phyloP scores from a whole-genome alignment of 768 basidiomycete species.

The Tephrocybe sp. region DNA sequence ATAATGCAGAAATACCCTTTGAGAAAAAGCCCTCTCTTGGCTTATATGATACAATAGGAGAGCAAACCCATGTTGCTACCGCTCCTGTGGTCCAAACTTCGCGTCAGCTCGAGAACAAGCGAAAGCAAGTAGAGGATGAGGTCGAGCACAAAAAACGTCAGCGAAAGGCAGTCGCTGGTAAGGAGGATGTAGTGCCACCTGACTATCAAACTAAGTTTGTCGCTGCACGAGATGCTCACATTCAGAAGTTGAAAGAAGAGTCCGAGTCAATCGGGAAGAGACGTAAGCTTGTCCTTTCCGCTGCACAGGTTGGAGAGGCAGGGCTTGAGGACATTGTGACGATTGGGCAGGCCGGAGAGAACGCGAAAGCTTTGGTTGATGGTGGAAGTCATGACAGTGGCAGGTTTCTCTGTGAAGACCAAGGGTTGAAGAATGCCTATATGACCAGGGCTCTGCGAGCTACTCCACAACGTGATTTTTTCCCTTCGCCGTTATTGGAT shows the following conservation, averaged over 20 bases:
- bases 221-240: slow-evolving; percentile 95
- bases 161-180: slow-evolving; percentile 57
- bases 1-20: slow-evolving; percentile 97
- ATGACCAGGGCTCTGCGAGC: slow-evolving; percentile 95
- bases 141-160: slow-evolving; percentile 90
- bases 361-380: slow-evolving; percentile 79
- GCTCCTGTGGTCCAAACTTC: slow-evolving; percentile 91
- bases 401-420: slow-evolving; percentile 89
- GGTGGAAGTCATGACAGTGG: slow-evolving; percentile 83
- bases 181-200: slow-evolving; percentile 53
- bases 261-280: slow-evolving; percentile 92
- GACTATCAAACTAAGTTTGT: slow-evolving; percentile 90
- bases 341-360: slow-evolving; percentile 91
- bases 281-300: slow-evolving; percentile 78
- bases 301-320: slow-evolving; percentile 89
- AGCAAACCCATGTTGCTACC: slow-evolving; percentile 80
- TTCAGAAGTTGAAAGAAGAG: slow-evolving; percentile 96
- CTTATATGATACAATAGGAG: slow-evolving; percentile 96
- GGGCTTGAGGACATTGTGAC: slow-evolving; percentile 99
- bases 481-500: not conserved
- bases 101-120: slow-evolving; percentile 90
- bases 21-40: slow-evolving; percentile 95
- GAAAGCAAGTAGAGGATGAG: slow-evolving; percentile 91
- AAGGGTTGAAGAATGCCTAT: slow-evolving; percentile 79
- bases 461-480: slow-evolving; percentile 75